These are phyloP conservation scores for Pyrenochaeta sp. DNA, from an alignment of 2,329 filamentous ascomycete genomes.

Conservation along the genomic window DNA sequence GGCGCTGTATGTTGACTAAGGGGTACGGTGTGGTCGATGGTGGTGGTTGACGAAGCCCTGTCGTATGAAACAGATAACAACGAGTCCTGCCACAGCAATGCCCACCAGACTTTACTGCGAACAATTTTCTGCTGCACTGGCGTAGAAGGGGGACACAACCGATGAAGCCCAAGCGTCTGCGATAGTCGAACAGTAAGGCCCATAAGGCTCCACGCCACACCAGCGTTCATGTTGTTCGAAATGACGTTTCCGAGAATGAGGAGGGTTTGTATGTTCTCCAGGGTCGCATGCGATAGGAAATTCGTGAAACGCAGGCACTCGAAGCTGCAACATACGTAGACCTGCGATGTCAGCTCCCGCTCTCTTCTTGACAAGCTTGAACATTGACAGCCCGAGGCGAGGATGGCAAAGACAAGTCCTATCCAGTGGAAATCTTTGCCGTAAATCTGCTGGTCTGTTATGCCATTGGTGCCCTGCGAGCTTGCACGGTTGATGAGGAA, in stretches of 20 bases:
- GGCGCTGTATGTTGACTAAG: slow-evolving; percentile 53
- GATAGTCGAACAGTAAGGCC: slow-evolving; percentile 68
- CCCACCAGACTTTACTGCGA: slow-evolving; percentile 61
- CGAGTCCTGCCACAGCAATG: slow-evolving; percentile 71
- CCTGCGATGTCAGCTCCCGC: slow-evolving; percentile 69
- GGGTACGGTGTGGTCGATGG: slow-evolving; percentile 56
- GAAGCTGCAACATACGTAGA: slow-evolving; percentile 71
- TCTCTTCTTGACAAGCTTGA: slow-evolving; percentile 66
- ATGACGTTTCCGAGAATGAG: slow-evolving; percentile 69
- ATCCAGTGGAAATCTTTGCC: slow-evolving; percentile 67
- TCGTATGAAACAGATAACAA: slow-evolving; percentile 71
- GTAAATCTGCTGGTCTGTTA: slow-evolving; percentile 64
- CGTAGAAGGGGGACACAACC: slow-evolving; percentile 64
- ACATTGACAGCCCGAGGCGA: slow-evolving; percentile 70
- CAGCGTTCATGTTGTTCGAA: slow-evolving; percentile 71
- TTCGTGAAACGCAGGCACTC: slow-evolving; percentile 71
- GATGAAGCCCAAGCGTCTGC: slow-evolving; percentile 67
- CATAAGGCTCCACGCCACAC: slow-evolving; percentile 68
- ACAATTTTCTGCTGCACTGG: slow-evolving; percentile 54
- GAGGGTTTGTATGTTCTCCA: slow-evolving; percentile 69
- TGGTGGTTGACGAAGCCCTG: slow-evolving; percentile 65
- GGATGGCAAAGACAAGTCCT: slow-evolving; percentile 67
- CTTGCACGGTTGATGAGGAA: slow-evolving; percentile 63
- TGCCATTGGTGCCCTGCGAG: slow-evolving; percentile 51
- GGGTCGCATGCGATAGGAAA: slow-evolving; percentile 67